A percentile compares a stretch with the other conserved stretches of the same genome.
Conservation (phyloP, 306 rosid species). For the Acacia confusa region DNA sequence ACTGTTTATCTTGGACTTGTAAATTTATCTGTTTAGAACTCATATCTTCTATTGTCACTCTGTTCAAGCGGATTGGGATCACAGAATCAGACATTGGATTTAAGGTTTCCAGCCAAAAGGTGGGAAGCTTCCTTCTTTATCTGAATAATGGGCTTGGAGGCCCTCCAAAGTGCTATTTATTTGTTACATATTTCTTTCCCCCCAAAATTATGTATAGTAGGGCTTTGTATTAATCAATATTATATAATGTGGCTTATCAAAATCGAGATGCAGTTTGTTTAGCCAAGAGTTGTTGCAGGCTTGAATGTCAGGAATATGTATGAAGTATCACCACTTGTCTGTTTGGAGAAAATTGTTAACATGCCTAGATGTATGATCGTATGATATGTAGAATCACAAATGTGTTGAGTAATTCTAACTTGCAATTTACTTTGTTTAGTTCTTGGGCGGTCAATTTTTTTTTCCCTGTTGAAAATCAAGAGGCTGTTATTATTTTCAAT, state of each 20-base stretch:
- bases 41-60: constrained; percentile 76
- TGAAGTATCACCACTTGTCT: neutral
- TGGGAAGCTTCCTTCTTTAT: constrained; percentile 36
- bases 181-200: constrained; percentile 12
- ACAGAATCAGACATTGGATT: constrained; percentile 92
- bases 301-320: neutral
- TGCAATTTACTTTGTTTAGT: neutral
- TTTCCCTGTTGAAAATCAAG: neutral
- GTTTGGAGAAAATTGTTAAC: constrained; percentile 3
- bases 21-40: no score
- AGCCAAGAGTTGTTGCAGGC: neutral
- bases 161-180: neutral
- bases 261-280: constrained; percentile 9
- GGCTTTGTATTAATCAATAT: constrained; percentile 26
- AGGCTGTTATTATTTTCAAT: neutral
- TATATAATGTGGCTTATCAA: constrained; percentile 6
- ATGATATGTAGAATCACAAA: neutral
- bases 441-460: neutral
- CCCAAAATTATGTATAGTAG: constrained; percentile 22
- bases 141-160: neutral
- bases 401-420: neutral
- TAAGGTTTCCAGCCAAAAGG: constrained; percentile 98
- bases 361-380: neutral
- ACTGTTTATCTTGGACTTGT: no score
- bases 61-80: constrained; percentile 84